These are phyloP conservation scores for Solanum neorickii DNA, from an alignment of 257 asterid species.

Conservation along the genomic window DNA sequence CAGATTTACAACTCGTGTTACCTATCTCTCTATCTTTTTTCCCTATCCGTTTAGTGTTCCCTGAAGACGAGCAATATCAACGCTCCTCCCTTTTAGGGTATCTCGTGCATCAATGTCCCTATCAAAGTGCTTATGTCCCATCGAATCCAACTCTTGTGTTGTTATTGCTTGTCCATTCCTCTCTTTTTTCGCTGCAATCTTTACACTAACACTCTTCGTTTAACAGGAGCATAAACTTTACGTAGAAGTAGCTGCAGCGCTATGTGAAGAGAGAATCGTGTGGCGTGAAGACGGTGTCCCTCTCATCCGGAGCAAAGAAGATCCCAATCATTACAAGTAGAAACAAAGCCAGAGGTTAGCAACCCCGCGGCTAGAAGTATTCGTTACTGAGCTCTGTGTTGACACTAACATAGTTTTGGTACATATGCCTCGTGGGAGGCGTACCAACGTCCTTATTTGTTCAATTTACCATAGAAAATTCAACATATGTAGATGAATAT, in stretches of 20 bases:
- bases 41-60: neutral
- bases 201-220: neutral
- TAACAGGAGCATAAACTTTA: slow-evolving; percentile 65
- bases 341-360: neutral
- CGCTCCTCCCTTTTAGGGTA: neutral
- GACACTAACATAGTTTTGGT: neutral
- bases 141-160: neutral
- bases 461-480: neutral
- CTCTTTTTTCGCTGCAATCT: neutral
- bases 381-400: neutral
- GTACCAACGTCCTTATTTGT: neutral
- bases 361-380: neutral
- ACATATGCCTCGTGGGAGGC: neutral
- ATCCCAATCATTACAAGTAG: slow-evolving; percentile 26
- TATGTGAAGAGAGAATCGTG: slow-evolving; percentile 56
- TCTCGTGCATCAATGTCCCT: neutral
- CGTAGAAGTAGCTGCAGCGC: slow-evolving; percentile 45
- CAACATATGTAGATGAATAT: neutral
- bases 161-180: neutral
- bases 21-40: neutral
- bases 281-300: slow-evolving; percentile 88
- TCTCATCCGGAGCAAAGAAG: slow-evolving; percentile 47
- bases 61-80: neutral
- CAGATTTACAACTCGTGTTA: neutral
- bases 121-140: neutral